Evolutionary conservation across 202 grass and related monocot genomes (phyloP).

Genomic region (Brachypodium distachyon): DNA sequence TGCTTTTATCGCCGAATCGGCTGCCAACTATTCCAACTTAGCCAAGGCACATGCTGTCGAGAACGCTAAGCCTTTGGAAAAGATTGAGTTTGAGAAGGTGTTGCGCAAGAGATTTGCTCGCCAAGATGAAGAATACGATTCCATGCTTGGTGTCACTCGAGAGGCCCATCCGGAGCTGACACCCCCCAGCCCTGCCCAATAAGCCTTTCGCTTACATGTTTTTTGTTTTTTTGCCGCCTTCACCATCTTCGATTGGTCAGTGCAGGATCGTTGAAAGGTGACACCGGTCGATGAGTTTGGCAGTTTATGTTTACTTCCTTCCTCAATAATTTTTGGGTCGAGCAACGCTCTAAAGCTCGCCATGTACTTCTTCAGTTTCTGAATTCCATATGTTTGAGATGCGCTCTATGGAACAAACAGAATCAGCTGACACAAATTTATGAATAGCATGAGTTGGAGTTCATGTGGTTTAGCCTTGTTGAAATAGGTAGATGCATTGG

Average conservation of each 20-base stretch:
- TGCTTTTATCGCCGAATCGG: conserved; percentile 65
- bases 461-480: neutral
- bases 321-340: conserved; percentile 77
- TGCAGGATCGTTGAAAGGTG: conserved; percentile 23
- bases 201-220: conserved; percentile 14
- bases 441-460: neutral
- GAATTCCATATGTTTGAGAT: conserved; percentile 30
- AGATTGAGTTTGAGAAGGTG: conserved; percentile 70
- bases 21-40: conserved; percentile 61
- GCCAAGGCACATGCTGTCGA: conserved; percentile 64
- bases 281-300: conserved; percentile 36
- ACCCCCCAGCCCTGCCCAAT: conserved; percentile 43
- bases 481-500: neutral
- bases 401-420: conserved; percentile 17
- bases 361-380: conserved; percentile 38
- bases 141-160: conserved; percentile 34
- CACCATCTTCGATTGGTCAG: conserved; percentile 31
- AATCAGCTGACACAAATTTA: neutral
- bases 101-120: conserved; percentile 62
- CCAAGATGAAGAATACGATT: conserved; percentile 54
- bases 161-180: conserved; percentile 57
- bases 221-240: neutral
- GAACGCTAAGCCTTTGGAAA: conserved; percentile 68
- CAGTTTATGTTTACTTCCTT: conserved; percentile 34
- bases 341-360: conserved; percentile 53